phyloP scores from a whole-genome alignment of 2,329 filamentous ascomycete genomes.

The Teratosphaeriaceae sp. region DNA sequence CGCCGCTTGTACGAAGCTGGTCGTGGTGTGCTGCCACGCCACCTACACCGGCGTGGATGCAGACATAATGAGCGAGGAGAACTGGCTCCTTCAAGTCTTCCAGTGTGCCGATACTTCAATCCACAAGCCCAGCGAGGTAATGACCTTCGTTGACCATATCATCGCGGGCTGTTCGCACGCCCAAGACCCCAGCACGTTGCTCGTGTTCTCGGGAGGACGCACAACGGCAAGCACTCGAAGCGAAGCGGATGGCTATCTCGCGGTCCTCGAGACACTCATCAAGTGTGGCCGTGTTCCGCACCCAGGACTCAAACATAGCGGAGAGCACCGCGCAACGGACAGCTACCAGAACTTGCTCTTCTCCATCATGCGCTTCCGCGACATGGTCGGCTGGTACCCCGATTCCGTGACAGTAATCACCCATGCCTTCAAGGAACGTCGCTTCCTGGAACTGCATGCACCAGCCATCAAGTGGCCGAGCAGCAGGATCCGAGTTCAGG shows the following conservation, averaged over 20 bases:
- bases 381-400: constrained; percentile 33
- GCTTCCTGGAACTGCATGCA: constrained; percentile 36
- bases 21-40: constrained; percentile 79
- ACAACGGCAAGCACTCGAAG: constrained; percentile 25
- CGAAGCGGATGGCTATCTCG: constrained; percentile 24
- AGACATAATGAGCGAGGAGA: constrained; percentile 24
- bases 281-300: constrained; percentile 9
- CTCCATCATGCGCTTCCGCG: constrained; percentile 54
- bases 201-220: constrained; percentile 67
- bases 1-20: constrained; percentile 43
- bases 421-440: constrained; percentile 41
- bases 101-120: constrained; percentile 44
- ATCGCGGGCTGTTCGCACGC: constrained; percentile 55
- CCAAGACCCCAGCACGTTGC: constrained; percentile 38
- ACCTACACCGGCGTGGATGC: constrained; percentile 56
- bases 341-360: constrained; percentile 82
- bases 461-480: constrained; percentile 39
- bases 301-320: constrained; percentile 30
- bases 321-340: constrained; percentile 69
- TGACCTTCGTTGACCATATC: constrained; percentile 73
- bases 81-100: constrained; percentile 66
- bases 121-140: constrained; percentile 58
- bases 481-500: constrained; percentile 35
- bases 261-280: constrained; percentile 8
- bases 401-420: constrained; percentile 37